A percentile compares a stretch with the other conserved stretches of the same genome.
Conservation (phyloP, 108 stramenopile species). For the Mediolabrus comicus region DNA sequence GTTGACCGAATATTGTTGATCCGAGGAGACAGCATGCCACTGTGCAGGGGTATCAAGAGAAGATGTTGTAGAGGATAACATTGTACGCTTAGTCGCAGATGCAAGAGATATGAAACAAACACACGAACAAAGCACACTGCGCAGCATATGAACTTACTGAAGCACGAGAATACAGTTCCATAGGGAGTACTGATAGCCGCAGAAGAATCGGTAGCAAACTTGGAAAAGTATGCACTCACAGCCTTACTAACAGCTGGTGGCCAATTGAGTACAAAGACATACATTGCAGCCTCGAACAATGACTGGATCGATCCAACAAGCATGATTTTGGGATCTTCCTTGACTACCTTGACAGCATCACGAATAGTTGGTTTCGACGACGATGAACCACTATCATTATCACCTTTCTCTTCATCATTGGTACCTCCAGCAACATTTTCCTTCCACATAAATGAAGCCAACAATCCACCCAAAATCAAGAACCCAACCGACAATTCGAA, state of each 20-base stretch:
- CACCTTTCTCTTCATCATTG: conserved; percentile 20
- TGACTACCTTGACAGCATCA: conserved; percentile 76
- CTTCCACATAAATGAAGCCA: conserved; percentile 82
- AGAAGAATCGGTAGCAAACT: conserved; percentile 32
- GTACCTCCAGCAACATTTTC: conserved; percentile 81
- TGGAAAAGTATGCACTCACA: conserved; percentile 60
- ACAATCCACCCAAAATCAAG: conserved; percentile 74
- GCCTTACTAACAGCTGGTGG: conserved; percentile 85
- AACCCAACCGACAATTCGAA: conserved; percentile 94
- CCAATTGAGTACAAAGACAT: conserved; percentile 96
- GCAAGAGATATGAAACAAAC: not conserved
- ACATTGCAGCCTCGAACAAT: conserved; percentile 96
- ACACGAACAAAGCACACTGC: not conserved
- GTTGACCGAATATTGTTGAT: conserved; percentile 78
- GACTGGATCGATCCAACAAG: conserved; percentile 92
- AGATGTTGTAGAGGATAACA: too few species aligned
- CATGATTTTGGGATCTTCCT: conserved; percentile 85
- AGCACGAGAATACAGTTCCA: conserved; percentile 90
- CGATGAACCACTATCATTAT: conserved; percentile 1
- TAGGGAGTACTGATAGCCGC: conserved; percentile 64
- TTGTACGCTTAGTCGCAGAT: too few species aligned
- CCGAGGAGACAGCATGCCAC: conserved; percentile 91
- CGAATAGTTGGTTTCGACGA: conserved; percentile 64
- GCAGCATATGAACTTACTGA: conserved; percentile 43
- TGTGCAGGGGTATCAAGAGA: not conserved